Base-by-base conservation (phyloP, 495 filamentous ascomycete species). In the Hyaloscypha finlandica region DNA sequence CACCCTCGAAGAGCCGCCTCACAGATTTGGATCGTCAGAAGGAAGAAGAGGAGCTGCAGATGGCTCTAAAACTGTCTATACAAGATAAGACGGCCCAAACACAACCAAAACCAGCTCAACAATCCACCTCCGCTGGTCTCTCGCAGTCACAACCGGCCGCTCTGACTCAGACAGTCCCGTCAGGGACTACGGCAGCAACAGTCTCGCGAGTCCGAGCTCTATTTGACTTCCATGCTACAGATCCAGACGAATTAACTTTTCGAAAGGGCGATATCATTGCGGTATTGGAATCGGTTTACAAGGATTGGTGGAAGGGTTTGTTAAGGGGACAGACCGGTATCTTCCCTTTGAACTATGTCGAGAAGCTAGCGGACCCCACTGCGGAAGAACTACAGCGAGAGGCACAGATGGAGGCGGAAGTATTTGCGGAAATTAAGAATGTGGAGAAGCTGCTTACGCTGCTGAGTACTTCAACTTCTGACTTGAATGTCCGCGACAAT, bases 221-320 rank as follows among this genome's bases (percentile, higher is more conserved):
- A 33, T 99, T 91, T 74, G 95, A 99, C 78, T 99, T 99, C 75
- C 85, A 90, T 59, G 95, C 95, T 5, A 94, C 93, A 4, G 95
- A 99, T 78, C 86, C 92, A 22, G 94, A 94, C 29, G 95, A 99
- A 79, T 82, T 99, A 59, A 92, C 95, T 71, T 99, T 99, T 74
- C 89, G 92, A 65, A 99, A 97, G 80, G 93, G 93, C 8, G 95
- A 99, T 79, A 90, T 97, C 54, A 99, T 99, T 77, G 94, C 96
- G 11, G 95, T 99, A 16, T 82, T 99, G 29, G 96, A 98, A 76
- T 96, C 92, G 6, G 95, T 98, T 4, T 99, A 95, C 76, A 99
- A 98, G 77, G 95, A 99, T 79, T 99, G 95, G 95, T 99, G 95
- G 95, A 96, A 96, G 73, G 95, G 95, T 4, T 96, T 93, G 54